phyloP scores from a whole-genome alignment of 257 asterid species.

The Solanum lignicaule region DNA sequence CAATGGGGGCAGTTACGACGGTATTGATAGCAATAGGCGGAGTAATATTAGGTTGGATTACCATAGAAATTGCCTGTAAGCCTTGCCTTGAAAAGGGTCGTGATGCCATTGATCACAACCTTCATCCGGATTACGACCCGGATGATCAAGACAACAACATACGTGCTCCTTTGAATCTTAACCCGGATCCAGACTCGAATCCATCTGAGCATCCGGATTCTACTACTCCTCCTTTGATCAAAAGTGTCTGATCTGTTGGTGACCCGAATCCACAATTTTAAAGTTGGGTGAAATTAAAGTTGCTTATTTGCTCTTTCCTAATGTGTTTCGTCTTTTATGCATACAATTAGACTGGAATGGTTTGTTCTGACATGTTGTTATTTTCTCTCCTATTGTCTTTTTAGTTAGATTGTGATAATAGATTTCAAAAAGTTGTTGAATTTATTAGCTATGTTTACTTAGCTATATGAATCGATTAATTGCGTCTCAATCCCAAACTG shows the following conservation, averaged over 20 bases:
- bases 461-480: neutral
- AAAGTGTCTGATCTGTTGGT: slow-evolving; percentile 23
- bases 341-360: neutral
- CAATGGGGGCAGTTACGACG: slow-evolving; percentile 37
- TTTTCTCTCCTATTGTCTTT: neutral
- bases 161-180: slow-evolving; percentile 53
- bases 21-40: slow-evolving; percentile 75
- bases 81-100: slow-evolving; percentile 94
- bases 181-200: slow-evolving; percentile 21
- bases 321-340: neutral
- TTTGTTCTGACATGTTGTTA: neutral
- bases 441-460: neutral
- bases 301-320: neutral
- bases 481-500: neutral
- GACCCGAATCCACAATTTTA: neutral
- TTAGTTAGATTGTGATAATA: neutral
- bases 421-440: neutral
- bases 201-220: slow-evolving; percentile 4
- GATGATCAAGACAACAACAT: slow-evolving; percentile 37
- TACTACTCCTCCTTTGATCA: slow-evolving; percentile 17
- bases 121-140: slow-evolving; percentile 86
- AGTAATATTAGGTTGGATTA: slow-evolving; percentile 70
- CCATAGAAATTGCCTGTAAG: slow-evolving; percentile 80
- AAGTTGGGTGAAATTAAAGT: neutral
- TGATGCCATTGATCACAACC: slow-evolving; percentile 71